These are phyloP conservation scores for Zygosaccharomyces sapae DNA, from an alignment of 1,139 yeast genomes.

Conservation along the genomic window DNA sequence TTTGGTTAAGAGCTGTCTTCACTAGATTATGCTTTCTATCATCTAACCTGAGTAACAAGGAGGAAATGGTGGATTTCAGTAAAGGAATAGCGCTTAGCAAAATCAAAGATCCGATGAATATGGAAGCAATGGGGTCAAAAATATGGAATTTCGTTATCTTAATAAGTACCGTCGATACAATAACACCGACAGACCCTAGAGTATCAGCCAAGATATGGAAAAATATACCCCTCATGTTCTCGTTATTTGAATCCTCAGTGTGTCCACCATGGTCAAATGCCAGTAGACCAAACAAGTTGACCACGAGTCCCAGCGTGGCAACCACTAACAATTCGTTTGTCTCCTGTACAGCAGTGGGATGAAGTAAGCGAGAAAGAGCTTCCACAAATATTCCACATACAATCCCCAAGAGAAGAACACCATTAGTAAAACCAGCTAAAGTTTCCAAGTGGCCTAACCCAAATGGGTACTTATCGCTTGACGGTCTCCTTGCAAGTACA, in stretches of 20 bases:
- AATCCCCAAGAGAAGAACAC: constrained; percentile 79
- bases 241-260: constrained; percentile 48
- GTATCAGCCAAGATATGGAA: constrained; percentile 93
- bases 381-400: constrained; percentile 85
- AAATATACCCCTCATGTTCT: constrained; percentile 92
- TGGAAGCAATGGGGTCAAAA: constrained; percentile 89
- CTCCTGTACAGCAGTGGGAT: constrained; percentile 72
- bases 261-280: constrained; percentile 76
- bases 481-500: constrained; percentile 51
- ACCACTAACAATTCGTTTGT: constrained; percentile 86
- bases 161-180: constrained; percentile 71
- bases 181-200: constrained; percentile 93
- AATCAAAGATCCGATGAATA: constrained; percentile 78
- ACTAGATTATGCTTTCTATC: constrained; percentile 56
- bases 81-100: constrained; percentile 80
- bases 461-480: constrained; percentile 74
- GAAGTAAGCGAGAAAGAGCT: constrained; percentile 72
- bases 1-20: constrained; percentile 61
- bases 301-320: constrained; percentile 76
- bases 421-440: constrained; percentile 92
- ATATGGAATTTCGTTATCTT: constrained; percentile 53
- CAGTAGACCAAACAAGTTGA: constrained; percentile 86
- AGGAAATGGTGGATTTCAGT: constrained; percentile 72
- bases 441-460: constrained; percentile 84
- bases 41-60: constrained; percentile 60